A percentile compares a stretch with the other conserved stretches of the same genome.
phyloP scores from a whole-genome alignment of 169 alveolate genomes.

The Cryptosporidium meleagridis region DNA sequence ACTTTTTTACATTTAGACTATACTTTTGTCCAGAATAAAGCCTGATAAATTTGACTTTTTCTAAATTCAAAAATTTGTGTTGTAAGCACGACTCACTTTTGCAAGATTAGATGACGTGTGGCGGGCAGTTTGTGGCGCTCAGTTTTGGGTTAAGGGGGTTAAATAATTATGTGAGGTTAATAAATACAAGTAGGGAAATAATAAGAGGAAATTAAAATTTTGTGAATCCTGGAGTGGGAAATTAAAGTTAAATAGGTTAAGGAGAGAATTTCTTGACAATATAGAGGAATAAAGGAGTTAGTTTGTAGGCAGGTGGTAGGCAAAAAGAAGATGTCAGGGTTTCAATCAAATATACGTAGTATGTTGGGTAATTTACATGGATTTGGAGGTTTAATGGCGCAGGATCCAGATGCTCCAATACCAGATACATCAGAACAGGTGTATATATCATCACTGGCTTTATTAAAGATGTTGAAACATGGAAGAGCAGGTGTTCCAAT shows the following conservation, averaged over 20 bases:
- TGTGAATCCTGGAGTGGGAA: neutral
- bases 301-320: neutral
- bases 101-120: neutral
- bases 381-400: slow-evolving; percentile 72
- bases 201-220: neutral
- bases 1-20: neutral
- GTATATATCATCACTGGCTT: slow-evolving; percentile 95
- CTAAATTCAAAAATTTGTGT: too few relatives aligned
- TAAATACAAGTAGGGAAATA: neutral
- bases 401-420: slow-evolving; percentile 72
- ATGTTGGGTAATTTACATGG: slow-evolving; percentile 72
- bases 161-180: slow-evolving; percentile 10
- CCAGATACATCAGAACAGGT: slow-evolving; percentile 96
- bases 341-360: slow-evolving; percentile 62
- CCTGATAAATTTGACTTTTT: neutral
- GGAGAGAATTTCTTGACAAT: neutral
- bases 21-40: neutral
- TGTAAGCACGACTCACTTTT: neutral
- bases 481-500: slow-evolving; percentile 99
- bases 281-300: neutral
- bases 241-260: neutral
- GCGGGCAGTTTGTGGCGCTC: neutral
- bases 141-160: neutral
- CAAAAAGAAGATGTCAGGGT: slow-evolving; percentile 29
- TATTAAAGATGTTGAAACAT: slow-evolving; percentile 98